A percentile compares a stretch with the other conserved stretches of the same genome.
phyloP scores from a whole-genome alignment of 2,329 filamentous ascomycete species.

The Rhynchosporium graminicola region DNA sequence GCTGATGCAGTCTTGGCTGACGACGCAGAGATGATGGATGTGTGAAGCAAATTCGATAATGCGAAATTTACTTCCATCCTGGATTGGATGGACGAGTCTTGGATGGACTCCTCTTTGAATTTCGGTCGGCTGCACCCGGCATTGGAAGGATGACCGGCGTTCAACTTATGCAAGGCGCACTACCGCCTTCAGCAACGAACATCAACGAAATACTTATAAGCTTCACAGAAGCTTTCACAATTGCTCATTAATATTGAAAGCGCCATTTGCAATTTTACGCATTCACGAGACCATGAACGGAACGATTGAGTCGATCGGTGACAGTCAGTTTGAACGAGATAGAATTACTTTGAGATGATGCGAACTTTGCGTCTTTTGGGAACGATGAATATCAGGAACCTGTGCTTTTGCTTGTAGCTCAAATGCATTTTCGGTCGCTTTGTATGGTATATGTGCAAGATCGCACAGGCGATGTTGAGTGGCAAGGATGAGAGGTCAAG shows the following conservation, averaged over 20 bases:
- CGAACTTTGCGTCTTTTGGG: conserved; percentile 17
- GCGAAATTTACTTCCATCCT: conserved; percentile 34
- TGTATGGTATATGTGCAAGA: conserved; percentile 27
- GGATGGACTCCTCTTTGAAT: conserved; percentile 27
- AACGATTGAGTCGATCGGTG: conserved; percentile 28
- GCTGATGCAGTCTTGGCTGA: conserved; percentile 50
- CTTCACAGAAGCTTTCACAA: conserved; percentile 23
- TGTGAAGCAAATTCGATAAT: conserved; percentile 33
- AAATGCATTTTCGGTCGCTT: conserved; percentile 26
- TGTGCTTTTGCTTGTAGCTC: conserved; percentile 29
- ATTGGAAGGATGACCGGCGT: conserved; percentile 34
- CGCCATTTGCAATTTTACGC: conserved; percentile 31
- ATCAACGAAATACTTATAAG: conserved; percentile 29
- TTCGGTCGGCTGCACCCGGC: conserved; percentile 30
- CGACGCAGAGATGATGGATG: conserved; percentile 44
- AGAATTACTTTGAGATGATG: conserved; percentile 27
- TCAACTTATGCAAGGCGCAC: conserved; percentile 19
- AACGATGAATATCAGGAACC: conserved; percentile 16
- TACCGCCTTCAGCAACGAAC: conserved; percentile 21
- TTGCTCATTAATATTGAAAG: conserved; percentile 34
- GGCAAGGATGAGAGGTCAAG: neutral
- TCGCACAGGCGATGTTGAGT: conserved; percentile 18
- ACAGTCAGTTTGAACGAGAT: conserved; percentile 18
- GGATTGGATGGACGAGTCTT: conserved; percentile 37
- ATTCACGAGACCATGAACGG: conserved; percentile 37